Conservation (phyloP, 345 rosid species). For the Melaleuca quinquenervia region DNA sequence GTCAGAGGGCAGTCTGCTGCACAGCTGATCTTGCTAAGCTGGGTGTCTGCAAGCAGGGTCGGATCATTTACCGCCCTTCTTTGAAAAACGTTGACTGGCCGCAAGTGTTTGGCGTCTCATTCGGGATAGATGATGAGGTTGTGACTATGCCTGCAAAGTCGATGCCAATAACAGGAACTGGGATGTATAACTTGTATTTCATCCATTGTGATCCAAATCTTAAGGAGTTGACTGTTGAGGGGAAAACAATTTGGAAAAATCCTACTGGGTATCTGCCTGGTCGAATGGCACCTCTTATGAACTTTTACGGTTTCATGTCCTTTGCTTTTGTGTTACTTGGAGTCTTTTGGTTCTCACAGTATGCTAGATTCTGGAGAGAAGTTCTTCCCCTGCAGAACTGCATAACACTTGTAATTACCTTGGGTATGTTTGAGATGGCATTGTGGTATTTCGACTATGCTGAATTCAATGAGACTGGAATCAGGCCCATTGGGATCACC, state of each 20-base stretch:
- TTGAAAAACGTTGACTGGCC: constrained; percentile 59
- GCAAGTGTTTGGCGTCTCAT: constrained; percentile 50
- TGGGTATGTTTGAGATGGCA: constrained; percentile 98
- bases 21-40: constrained; percentile 82
- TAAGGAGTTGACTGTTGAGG: constrained; percentile 53
- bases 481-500: constrained; percentile 79
- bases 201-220: constrained; percentile 75
- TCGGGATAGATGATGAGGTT: constrained; percentile 30
- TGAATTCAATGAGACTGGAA: constrained; percentile 78
- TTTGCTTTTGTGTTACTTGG: constrained; percentile 82
- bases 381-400: constrained; percentile 85
- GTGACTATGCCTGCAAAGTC: constrained; percentile 40
- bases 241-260: constrained; percentile 93
- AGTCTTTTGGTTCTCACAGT: constrained; percentile 89
- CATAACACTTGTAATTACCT: constrained; percentile 70
- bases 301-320: constrained; percentile 81
- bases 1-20: constrained; percentile 94
- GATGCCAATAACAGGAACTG: constrained; percentile 61
- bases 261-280: constrained; percentile 89
- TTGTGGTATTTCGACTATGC: constrained; percentile 92
- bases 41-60: constrained; percentile 71
- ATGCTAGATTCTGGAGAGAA: constrained; percentile 89
- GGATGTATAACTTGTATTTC: constrained; percentile 93
- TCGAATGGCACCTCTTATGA: constrained; percentile 95
- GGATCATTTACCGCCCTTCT: constrained; percentile 76